phyloP scores from a whole-genome alignment of 2,329 filamentous ascomycete genomes.

The Ophiostoma novo-ulmi region DNA sequence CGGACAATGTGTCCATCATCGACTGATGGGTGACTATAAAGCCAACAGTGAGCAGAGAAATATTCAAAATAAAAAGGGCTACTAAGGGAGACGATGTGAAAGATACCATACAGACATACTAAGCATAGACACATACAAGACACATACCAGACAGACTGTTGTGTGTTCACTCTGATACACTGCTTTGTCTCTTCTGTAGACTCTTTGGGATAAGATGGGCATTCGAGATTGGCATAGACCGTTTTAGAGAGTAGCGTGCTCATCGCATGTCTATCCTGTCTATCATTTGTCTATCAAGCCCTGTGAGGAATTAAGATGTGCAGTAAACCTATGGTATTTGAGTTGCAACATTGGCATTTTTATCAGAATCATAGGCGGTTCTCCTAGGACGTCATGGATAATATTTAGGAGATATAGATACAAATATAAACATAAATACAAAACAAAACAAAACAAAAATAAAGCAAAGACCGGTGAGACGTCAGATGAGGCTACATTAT shows the following conservation, averaged over 20 bases:
- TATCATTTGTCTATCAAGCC: neutral
- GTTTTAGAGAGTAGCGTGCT: neutral
- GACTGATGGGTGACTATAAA: neutral
- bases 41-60: neutral
- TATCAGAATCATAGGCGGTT: too few species aligned
- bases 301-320: neutral
- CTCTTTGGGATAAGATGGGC: constrained; percentile 9
- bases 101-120: neutral
- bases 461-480: neutral
- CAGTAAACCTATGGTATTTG: neutral
- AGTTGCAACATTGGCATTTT: neutral
- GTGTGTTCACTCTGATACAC: constrained; percentile 17
- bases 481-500: neutral
- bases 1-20: neutral
- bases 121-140: neutral
- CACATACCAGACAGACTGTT: constrained; percentile 2
- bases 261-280: neutral
- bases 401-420: too few species aligned
- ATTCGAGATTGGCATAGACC: constrained; percentile 13
- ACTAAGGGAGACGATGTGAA: neutral
- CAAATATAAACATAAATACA: neutral
- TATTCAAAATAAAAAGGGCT: neutral
- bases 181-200: neutral
- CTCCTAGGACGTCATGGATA: neutral
- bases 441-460: neutral